These are phyloP conservation scores for Immersiella caudata DNA, from an alignment of 495 filamentous ascomycete genomes.

Conservation along the genomic window DNA sequence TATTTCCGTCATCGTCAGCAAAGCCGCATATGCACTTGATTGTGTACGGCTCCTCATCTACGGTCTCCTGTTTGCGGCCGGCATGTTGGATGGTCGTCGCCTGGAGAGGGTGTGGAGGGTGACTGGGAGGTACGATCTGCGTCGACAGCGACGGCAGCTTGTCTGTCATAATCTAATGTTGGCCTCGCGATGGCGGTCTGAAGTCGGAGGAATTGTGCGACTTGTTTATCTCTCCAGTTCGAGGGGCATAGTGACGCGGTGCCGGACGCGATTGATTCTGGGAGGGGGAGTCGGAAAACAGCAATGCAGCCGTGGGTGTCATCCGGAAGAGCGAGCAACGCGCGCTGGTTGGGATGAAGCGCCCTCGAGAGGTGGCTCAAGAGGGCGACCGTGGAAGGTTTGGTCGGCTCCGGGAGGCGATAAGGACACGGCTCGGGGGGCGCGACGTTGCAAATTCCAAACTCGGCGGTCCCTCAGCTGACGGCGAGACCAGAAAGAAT, in stretches of 20 bases:
- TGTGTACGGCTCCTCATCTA: slow-evolving; percentile 87
- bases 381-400: slow-evolving; percentile 1
- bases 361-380: background rate
- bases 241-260: slow-evolving; percentile 62
- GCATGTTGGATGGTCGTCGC: slow-evolving; percentile 60
- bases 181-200: slow-evolving; percentile 59
- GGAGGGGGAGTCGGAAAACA: slow-evolving; percentile 25
- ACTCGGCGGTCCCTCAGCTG: background rate
- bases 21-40: slow-evolving; percentile 98
- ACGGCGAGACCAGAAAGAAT: background rate
- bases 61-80: slow-evolving; percentile 53
- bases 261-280: slow-evolving; percentile 40
- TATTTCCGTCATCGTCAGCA: slow-evolving; percentile 93
- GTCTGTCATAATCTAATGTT: slow-evolving; percentile 93
- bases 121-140: slow-evolving; percentile 57
- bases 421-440: background rate
- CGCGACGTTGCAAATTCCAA: background rate
- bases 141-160: slow-evolving; percentile 65
- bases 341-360: slow-evolving; percentile 20
- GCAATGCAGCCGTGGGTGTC: slow-evolving; percentile 27
- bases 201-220: slow-evolving; percentile 39
- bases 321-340: slow-evolving; percentile 29
- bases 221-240: slow-evolving; percentile 52
- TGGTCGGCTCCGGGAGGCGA: slow-evolving; percentile 13
- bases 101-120: slow-evolving; percentile 52